These are phyloP conservation scores for Infundibulicybe gibba DNA, from an alignment of 768 basidiomycete species.

Conservation along the genomic window DNA sequence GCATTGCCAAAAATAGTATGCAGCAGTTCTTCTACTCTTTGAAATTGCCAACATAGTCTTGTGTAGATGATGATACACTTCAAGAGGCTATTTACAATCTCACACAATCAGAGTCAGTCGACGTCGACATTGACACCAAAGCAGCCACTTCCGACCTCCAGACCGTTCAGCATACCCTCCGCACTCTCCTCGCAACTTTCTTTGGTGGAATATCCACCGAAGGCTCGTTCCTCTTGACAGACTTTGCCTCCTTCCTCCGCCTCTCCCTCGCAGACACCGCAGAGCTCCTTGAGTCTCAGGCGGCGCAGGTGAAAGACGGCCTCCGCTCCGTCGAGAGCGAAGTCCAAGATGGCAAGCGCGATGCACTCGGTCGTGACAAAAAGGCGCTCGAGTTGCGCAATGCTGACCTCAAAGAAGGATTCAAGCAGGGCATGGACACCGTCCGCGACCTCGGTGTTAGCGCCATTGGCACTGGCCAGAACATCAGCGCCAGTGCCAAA, in stretches of 20 bases:
- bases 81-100: conserved; percentile 70
- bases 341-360: conserved; percentile 58
- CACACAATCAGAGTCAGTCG: conserved; percentile 40
- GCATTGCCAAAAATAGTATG: conserved; percentile 54
- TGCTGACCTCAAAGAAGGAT: conserved; percentile 47
- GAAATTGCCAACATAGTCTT: conserved; percentile 2
- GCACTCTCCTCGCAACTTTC: conserved; percentile 45
- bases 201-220: conserved; percentile 54
- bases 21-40: too few species aligned
- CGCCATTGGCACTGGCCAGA: conserved; percentile 52
- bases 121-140: conserved; percentile 29
- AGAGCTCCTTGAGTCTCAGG: conserved; percentile 51
- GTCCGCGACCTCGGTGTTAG: conserved; percentile 54
- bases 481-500: conserved; percentile 33
- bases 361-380: conserved; percentile 51
- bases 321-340: conserved; percentile 54
- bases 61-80: conserved; percentile 56
- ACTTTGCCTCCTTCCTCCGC: conserved; percentile 63
- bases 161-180: conserved; percentile 46
- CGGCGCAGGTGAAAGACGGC: conserved; percentile 44
- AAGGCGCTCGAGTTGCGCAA: conserved; percentile 42
- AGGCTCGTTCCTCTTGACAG: conserved; percentile 48
- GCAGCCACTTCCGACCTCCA: conserved; percentile 47
- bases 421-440: conserved; percentile 67
- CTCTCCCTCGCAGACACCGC: conserved; percentile 66